Base-by-base conservation (phyloP, 106 monocot species). In the Vanilla planifolia region DNA sequence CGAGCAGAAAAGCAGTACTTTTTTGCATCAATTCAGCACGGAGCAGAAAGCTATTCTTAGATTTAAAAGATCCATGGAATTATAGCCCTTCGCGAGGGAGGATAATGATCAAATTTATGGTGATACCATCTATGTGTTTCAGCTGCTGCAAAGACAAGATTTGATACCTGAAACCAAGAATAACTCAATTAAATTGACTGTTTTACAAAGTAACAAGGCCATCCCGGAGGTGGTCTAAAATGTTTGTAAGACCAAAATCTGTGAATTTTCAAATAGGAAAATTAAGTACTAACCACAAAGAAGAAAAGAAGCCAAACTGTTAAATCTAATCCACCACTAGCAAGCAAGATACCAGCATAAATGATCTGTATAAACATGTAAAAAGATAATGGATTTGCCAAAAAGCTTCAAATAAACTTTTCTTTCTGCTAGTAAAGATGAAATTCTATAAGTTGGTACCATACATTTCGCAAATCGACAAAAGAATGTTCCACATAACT, bases 51-150 rank as follows among this genome's bases (percentile, higher is more conserved):
- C n/a, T n/a, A n/a, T 37, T 37, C 37, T 6, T 37, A 10, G 7
- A 37, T 44, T 71, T 86, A 95, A 64, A 77, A 90, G 50, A 90
- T 41, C 33, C 75, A 76, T 28, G 95, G 90, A 53, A 90, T 59
- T 40, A 95, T 84, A 16, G 78, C 89, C 51, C 35, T 43, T 13
- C 95, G 66, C 6, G 73, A 65, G 20, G 45, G 8, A 28, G 95
- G 95, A 50, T 90, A 95, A 56, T 63, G 67, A 9, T 90, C 86
- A 61, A 90, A 95, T 48, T 95, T 95, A 1, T 52, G 74, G 14
- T 61, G 73, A 32, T 95, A 95, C 95, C 95, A 95, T 43, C 57
- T 76, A 23, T 95, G 95, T 33, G 86, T 90, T 70, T 95, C 75
- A 33, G 74, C 76, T 46, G 95, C 89, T 57, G 81, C 89, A 84